A percentile compares a stretch with the other conserved stretches of the same genome.
Evolutionary conservation across 371 early-diverging fungal genomes (phyloP).

Genomic region (Parasitella parasitica): DNA sequence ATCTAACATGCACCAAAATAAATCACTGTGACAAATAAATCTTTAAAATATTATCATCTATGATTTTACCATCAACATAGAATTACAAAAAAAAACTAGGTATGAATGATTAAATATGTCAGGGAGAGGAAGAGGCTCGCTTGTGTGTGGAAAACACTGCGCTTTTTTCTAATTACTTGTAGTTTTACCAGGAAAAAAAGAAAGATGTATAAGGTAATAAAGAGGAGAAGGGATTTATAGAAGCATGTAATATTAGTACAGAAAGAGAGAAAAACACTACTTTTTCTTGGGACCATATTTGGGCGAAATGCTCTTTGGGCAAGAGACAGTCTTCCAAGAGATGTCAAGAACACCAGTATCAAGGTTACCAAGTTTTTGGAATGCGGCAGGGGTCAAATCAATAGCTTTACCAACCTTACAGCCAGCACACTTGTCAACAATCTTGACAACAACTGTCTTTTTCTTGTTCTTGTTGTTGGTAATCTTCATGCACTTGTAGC

Average conservation of each 20-base stretch:
- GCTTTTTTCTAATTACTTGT: not conserved
- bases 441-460: constrained; percentile 37
- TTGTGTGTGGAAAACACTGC: not conserved
- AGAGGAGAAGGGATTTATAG: not conserved
- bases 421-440: constrained; percentile 52
- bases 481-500: constrained; percentile 55
- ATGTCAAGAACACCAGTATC: constrained; percentile 46
- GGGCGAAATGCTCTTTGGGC: constrained; percentile 18
- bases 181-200: not conserved
- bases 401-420: constrained; percentile 45
- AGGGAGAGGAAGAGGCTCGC: not conserved
- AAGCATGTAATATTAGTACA: not conserved
- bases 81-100: not conserved
- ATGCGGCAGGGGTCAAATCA: constrained; percentile 49
- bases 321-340: constrained; percentile 41
- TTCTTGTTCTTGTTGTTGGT: constrained; percentile 41
- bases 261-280: too few species aligned
- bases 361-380: constrained; percentile 38
- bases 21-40: too few species aligned
- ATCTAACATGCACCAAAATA: too few species aligned
- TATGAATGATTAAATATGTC: not conserved
- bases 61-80: too few species aligned
- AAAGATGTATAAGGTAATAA: not conserved
- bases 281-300: constrained; percentile 25
- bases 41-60: too few species aligned